A percentile compares a stretch with the other conserved stretches of the same genome.
phyloP scores from a whole-genome alignment of 371 early-diverging fungal genomes.

The Circinella minor region DNA sequence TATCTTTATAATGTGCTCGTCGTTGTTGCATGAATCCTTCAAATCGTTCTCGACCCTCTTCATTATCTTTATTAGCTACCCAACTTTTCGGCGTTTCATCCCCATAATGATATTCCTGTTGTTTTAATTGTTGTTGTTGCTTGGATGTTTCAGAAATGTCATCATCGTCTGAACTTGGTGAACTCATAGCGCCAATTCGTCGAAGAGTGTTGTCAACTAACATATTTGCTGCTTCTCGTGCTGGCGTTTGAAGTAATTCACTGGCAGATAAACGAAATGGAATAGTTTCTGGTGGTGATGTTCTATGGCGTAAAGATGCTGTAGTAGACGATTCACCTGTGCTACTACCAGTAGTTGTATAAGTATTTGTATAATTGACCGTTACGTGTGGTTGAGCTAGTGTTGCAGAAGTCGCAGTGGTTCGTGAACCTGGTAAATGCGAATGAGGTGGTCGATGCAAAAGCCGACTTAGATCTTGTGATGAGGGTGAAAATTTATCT shows the following conservation, averaged over 20 bases:
- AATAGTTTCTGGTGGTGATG: slow-evolving; percentile 47
- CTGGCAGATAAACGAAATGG: slow-evolving; percentile 35
- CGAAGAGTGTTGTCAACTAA: slow-evolving; percentile 35
- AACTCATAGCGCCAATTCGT: slow-evolving; percentile 22
- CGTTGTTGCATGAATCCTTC: slow-evolving; percentile 16
- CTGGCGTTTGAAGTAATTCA: slow-evolving; percentile 35
- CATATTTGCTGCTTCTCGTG: slow-evolving; percentile 37
- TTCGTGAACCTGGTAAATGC: neutral
- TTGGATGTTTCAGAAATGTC: slow-evolving; percentile 2
- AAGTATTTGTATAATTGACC: neutral
- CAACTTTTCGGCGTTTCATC: neutral
- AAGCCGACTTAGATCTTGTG: neutral
- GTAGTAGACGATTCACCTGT: neutral
- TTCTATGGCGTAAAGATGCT: slow-evolving; percentile 2
- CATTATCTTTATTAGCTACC: neutral
- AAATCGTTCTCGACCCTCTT: slow-evolving; percentile 9
- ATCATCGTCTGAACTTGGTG: slow-evolving; percentile 7
- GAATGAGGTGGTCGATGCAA: slow-evolving; percentile 9
- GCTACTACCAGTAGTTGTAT: neutral
- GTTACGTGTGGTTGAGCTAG: neutral
- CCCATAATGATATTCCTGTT: neutral
- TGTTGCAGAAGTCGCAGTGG: neutral
- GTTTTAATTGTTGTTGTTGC: neutral
- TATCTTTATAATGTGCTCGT: slow-evolving; percentile 6
- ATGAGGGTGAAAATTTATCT: slow-evolving; percentile 6